A percentile compares a stretch with the other conserved stretches of the same genome.
These are phyloP conservation scores for Amaranthus hypochondriacus DNA, from an alignment of 148 eudicot species.

Conservation along the genomic window DNA sequence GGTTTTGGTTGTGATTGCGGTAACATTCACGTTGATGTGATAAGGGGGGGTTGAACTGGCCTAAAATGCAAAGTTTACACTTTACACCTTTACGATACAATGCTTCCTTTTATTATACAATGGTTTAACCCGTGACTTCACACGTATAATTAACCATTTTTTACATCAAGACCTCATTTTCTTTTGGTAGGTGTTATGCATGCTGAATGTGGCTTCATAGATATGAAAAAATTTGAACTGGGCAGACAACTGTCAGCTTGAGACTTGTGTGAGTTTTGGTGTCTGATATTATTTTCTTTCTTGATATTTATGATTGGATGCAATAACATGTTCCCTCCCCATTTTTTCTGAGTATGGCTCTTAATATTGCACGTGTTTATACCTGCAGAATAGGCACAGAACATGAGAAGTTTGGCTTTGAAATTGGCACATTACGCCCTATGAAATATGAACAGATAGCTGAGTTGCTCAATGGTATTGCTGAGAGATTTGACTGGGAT, in stretches of 20 bases:
- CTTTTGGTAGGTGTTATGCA: neutral
- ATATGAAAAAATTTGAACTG: neutral
- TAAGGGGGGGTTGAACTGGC: too few relatives aligned
- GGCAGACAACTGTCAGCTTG: neutral
- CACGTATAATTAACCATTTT: neutral
- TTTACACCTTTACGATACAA: too few relatives aligned
- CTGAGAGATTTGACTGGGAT: constrained; percentile 98
- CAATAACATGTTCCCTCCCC: neutral
- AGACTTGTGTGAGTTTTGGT: neutral
- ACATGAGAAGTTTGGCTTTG: constrained; percentile 98
- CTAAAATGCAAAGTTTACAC: too few relatives aligned
- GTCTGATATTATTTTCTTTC: neutral
- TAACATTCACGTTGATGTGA: too few relatives aligned
- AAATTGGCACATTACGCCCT: constrained; percentile 67
- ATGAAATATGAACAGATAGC: constrained; percentile 91
- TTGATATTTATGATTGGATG: neutral
- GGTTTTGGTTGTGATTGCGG: too few relatives aligned
- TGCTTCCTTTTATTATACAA: too few relatives aligned
- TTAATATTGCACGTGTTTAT: neutral
- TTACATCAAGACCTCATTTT: too few relatives aligned
- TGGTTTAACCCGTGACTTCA: neutral
- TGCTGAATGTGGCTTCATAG: neutral
- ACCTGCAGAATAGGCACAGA: constrained; percentile 93
- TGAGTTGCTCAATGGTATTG: constrained; percentile 78
- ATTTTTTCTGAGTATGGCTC: neutral